These are phyloP conservation scores for Emericellopsis terricola DNA, from an alignment of 495 filamentous ascomycete genomes.

Conservation along the genomic window DNA sequence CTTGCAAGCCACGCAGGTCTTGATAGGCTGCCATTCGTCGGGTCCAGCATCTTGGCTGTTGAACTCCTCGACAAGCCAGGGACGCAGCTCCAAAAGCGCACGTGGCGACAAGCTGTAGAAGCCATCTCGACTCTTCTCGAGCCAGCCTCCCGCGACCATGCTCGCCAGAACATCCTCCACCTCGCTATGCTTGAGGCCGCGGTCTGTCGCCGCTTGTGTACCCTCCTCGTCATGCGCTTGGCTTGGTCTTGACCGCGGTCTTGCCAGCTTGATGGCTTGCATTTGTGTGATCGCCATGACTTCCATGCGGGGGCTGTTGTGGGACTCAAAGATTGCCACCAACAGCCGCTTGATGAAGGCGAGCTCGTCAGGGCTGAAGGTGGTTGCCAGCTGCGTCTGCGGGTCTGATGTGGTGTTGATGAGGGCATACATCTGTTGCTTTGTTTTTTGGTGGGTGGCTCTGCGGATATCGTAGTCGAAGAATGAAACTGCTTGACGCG, in stretches of 20 bases:
- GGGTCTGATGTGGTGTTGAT: constrained; percentile 81
- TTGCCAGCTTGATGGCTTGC: constrained; percentile 50
- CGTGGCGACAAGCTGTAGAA: constrained; percentile 62
- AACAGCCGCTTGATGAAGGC: constrained; percentile 75
- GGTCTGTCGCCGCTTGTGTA: constrained; percentile 9
- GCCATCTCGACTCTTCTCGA: constrained; percentile 49
- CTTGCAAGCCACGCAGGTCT: constrained; percentile 75
- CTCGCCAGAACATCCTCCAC: constrained; percentile 52
- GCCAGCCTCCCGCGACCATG: constrained; percentile 68
- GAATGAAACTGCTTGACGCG: constrained; percentile 51
- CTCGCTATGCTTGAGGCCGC: constrained; percentile 52
- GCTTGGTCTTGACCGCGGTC: constrained; percentile 19
- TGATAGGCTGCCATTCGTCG: constrained; percentile 49
- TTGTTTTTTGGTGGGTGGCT: constrained; percentile 40
- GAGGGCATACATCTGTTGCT: constrained; percentile 46
- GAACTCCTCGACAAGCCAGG: constrained; percentile 69
- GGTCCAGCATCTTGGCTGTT: constrained; percentile 47
- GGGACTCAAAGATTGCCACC: constrained; percentile 78
- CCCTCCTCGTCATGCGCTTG: constrained; percentile 16
- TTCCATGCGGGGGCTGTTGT: constrained; percentile 61
- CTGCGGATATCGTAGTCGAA: constrained; percentile 79
- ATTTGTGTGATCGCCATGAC: constrained; percentile 62
- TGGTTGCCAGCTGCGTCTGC: constrained; percentile 74
- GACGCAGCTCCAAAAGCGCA: constrained; percentile 65
- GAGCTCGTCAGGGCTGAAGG: constrained; percentile 66